phyloP scores from a whole-genome alignment of 1,284 basidiomycete species.

The Boletus mariae region DNA sequence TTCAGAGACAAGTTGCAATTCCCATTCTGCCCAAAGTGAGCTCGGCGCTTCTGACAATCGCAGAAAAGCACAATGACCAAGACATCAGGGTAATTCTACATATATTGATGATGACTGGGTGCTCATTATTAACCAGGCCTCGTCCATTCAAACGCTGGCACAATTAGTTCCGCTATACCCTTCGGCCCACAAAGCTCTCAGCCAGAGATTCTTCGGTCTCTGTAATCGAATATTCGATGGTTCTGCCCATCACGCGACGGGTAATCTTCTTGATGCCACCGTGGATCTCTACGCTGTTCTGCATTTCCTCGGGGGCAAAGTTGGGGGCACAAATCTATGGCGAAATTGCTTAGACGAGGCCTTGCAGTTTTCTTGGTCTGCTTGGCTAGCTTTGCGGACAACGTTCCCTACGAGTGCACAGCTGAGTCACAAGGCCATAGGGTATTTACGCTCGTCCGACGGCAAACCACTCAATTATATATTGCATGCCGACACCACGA shows the following conservation, averaged over 20 bases:
- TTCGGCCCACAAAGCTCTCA: conserved; percentile 55
- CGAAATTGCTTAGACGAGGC: conserved; percentile 69
- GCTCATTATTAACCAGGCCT: conserved; percentile 39
- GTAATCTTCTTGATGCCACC: conserved; percentile 45
- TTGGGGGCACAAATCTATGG: conserved; percentile 67
- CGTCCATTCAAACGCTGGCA: conserved; percentile 50
- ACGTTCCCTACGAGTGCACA: conserved; percentile 43
- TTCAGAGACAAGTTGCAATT: conserved; percentile 68
- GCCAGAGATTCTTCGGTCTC: conserved; percentile 47
- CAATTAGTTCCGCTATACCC: conserved; percentile 62
- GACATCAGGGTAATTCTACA: conserved; percentile 43
- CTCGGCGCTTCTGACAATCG: conserved; percentile 49
- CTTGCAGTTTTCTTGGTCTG: conserved; percentile 56
- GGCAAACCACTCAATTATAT: conserved; percentile 11
- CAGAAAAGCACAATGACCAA: conserved; percentile 46
- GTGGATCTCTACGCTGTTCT: conserved; percentile 57
- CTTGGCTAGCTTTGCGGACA: conserved; percentile 54
- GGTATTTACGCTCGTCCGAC: conserved; percentile 4
- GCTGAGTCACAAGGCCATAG: conserved; percentile 12
- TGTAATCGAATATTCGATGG: conserved; percentile 57
- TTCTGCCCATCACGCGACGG: conserved; percentile 41
- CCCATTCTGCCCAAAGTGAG: conserved; percentile 73
- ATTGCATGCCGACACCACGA: conserved; percentile 8
- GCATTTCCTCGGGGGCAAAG: conserved; percentile 72
- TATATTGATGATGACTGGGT: neutral